Conservation (phyloP, 441 rosid genomes). For the Corymbia citriodora region DNA sequence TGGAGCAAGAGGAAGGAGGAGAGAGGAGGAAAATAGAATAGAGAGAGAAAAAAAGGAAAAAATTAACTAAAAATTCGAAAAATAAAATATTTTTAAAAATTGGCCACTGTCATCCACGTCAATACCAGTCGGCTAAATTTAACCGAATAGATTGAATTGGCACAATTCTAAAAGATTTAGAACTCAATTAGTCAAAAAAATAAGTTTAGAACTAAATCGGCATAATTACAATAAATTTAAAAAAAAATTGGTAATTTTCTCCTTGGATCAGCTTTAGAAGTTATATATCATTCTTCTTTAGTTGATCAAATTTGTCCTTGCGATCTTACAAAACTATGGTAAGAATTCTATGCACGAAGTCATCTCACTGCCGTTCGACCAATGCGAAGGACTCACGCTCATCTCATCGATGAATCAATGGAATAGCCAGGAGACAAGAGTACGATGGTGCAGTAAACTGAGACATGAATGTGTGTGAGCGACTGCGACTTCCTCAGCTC, state of each 20-base stretch:
- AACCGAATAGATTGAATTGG: fast-evolving
- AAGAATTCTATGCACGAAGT: background rate
- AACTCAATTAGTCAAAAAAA: too few relatives aligned
- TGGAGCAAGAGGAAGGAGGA: too few relatives aligned
- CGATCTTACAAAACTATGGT: background rate
- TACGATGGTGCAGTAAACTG: background rate
- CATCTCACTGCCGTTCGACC: background rate
- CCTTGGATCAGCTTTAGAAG: background rate
- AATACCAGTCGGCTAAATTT: too few relatives aligned
- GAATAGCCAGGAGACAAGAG: background rate
- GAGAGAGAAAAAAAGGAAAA: too few relatives aligned
- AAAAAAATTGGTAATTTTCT: too few relatives aligned
- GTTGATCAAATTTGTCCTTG: background rate
- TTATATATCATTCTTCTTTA: background rate
- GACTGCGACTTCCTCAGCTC: background rate
- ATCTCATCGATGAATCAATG: background rate
- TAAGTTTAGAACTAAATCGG: too few relatives aligned
- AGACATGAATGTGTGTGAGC: background rate
- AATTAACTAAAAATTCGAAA: too few relatives aligned
- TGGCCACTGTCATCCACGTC: too few relatives aligned
- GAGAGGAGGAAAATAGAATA: too few relatives aligned
- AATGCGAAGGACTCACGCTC: background rate
- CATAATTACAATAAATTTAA: too few relatives aligned
- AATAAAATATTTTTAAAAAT: too few relatives aligned
- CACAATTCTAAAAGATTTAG: too few relatives aligned